phyloP scores from a whole-genome alignment of 805 yeast genomes.

The Candida nemodendra region DNA sequence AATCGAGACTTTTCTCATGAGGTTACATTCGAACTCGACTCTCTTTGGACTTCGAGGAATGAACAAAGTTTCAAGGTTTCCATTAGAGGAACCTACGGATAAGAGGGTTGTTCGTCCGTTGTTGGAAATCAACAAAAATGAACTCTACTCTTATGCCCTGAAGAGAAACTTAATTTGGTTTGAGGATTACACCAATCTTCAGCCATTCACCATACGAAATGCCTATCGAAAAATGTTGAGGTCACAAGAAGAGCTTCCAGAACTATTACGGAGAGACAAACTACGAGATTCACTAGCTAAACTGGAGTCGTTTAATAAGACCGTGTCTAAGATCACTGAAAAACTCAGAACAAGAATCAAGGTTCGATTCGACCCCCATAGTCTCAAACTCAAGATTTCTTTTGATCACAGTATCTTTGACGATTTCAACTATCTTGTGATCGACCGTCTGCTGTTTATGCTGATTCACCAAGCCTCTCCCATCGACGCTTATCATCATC shows the following conservation, averaged over 20 bases:
- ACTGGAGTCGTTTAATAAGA: conserved; percentile 12
- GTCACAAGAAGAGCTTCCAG: conserved; percentile 15
- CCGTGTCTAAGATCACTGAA: conserved; percentile 20
- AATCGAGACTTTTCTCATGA: conserved; percentile 61
- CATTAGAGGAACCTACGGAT: conserved; percentile 11
- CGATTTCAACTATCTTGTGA: conserved; percentile 17
- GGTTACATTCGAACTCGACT: conserved; percentile 47
- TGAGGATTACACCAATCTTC: conserved; percentile 66
- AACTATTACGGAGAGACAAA: conserved; percentile 9
- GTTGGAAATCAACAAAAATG: conserved; percentile 42
- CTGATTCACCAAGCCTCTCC: conserved; percentile 24
- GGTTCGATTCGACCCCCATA: background rate
- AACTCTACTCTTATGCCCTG: conserved; percentile 46
- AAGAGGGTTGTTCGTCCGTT: conserved; percentile 51
- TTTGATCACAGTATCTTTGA: conserved; percentile 20
- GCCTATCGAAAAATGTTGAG: conserved; percentile 40
- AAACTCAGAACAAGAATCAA: conserved; percentile 10
- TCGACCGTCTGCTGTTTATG: conserved; percentile 30
- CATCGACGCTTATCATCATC: conserved; percentile 21
- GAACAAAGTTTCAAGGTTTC: conserved; percentile 15
- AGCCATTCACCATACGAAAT: conserved; percentile 60
- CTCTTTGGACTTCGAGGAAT: conserved; percentile 64
- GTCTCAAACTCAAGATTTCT: conserved; percentile 15
- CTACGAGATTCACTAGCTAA: conserved; percentile 12
- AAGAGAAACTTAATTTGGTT: conserved; percentile 51